Conservation (phyloP, 495 filamentous ascomycete species). For the Xylaria castorea region DNA sequence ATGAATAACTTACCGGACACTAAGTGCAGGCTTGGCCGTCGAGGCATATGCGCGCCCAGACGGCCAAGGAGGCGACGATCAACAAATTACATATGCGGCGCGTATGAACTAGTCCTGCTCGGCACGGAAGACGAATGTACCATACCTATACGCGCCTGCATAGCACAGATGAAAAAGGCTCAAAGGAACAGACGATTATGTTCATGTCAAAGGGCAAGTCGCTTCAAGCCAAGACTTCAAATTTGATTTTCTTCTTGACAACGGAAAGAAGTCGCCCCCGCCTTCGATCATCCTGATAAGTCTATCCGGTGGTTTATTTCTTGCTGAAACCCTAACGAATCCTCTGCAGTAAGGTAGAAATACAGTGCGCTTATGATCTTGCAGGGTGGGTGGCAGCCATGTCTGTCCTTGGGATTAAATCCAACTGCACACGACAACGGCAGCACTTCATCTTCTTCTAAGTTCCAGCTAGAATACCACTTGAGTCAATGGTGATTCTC, state of each 20-base stretch:
- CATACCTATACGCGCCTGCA: conserved; percentile 1
- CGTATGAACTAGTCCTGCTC: conserved; percentile 15
- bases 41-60: conserved; percentile 8
- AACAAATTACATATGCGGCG: conserved; percentile 14
- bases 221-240: conserved; percentile 4
- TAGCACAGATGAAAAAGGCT: neutral
- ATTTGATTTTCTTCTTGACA: conserved; percentile 8
- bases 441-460: conserved; percentile 6
- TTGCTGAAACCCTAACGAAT: conserved; percentile 22
- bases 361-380: conserved; percentile 35
- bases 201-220: neutral
- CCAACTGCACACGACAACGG: neutral
- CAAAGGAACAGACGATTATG: neutral
- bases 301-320: conserved; percentile 16
- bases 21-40: conserved; percentile 16
- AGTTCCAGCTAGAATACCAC: conserved; percentile 5
- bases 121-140: neutral
- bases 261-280: neutral
- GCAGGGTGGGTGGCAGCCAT: conserved; percentile 17
- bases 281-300: neutral
- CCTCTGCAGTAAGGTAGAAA: conserved; percentile 38
- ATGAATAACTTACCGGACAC: neutral
- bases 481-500: neutral
- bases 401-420: conserved; percentile 10
- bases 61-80: conserved; percentile 19